Evolutionary conservation across 495 filamentous ascomycete species (phyloP).

Genomic region (Xylaria cubensis): DNA sequence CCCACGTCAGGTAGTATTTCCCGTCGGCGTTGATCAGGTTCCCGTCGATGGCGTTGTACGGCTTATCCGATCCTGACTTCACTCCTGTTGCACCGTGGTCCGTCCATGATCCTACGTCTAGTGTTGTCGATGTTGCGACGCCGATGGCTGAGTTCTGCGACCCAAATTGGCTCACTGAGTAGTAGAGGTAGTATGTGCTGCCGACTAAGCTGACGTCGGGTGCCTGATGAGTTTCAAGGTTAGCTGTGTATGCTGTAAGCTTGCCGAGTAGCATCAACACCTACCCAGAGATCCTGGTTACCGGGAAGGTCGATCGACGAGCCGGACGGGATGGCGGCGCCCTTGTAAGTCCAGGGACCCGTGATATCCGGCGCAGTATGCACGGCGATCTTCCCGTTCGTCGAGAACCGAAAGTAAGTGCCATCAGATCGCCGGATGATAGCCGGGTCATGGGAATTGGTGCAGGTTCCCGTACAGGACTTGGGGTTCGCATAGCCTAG

Average conservation of each 20-base stretch:
- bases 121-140: slow-evolving; percentile 66
- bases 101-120: slow-evolving; percentile 67
- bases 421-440: slow-evolving; percentile 70
- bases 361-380: slow-evolving; percentile 62
- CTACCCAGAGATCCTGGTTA: slow-evolving; percentile 66
- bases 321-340: slow-evolving; percentile 62
- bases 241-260: not conserved
- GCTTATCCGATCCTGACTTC: slow-evolving; percentile 48
- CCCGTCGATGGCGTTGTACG: slow-evolving; percentile 76
- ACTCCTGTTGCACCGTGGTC: slow-evolving; percentile 62
- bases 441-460: slow-evolving; percentile 67
- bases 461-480: slow-evolving; percentile 65
- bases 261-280: slow-evolving; percentile 26
- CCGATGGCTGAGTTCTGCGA: slow-evolving; percentile 69
- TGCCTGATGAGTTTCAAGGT: slow-evolving; percentile 52
- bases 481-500: slow-evolving; percentile 57
- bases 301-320: slow-evolving; percentile 63
- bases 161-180: slow-evolving; percentile 70
- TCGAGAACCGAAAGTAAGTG: slow-evolving; percentile 76
- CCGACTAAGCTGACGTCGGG: slow-evolving; percentile 67
- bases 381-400: slow-evolving; percentile 65
- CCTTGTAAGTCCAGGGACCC: slow-evolving; percentile 70
- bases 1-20: slow-evolving; percentile 66
- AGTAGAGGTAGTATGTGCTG: slow-evolving; percentile 73
- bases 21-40: slow-evolving; percentile 60